These are phyloP conservation scores for Saccharata proteae DNA, from an alignment of 2,329 filamentous ascomycete genomes.

Conservation along the genomic window DNA sequence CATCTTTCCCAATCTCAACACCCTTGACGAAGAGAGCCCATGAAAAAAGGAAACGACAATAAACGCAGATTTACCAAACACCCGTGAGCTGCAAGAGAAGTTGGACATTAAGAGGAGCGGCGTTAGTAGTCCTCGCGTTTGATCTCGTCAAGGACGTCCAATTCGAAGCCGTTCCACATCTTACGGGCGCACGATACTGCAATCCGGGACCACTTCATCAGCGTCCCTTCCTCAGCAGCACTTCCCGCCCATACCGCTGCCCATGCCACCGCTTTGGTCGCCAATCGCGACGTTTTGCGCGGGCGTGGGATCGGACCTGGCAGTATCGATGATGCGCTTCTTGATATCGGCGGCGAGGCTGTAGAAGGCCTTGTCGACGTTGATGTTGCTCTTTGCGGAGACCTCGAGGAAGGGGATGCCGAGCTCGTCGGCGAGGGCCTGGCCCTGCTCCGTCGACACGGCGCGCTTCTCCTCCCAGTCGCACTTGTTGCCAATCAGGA, in stretches of 20 bases:
- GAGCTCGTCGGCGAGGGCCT: slow-evolving; percentile 86
- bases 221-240: too few relatives aligned
- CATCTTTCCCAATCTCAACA: too few relatives aligned
- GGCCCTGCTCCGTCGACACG: slow-evolving; percentile 83
- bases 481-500: slow-evolving; percentile 98
- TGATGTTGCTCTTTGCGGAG: slow-evolving; percentile 98
- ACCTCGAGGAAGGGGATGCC: slow-evolving; percentile 98
- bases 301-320: slow-evolving; percentile 59
- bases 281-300: slow-evolving; percentile 21
- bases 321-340: slow-evolving; percentile 90
- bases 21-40: too few relatives aligned
- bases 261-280: slow-evolving; percentile 16
- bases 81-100: too few relatives aligned
- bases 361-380: slow-evolving; percentile 98
- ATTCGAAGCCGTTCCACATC: too few relatives aligned
- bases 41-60: too few relatives aligned
- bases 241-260: slow-evolving; percentile 22
- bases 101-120: too few relatives aligned
- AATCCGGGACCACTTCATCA: too few relatives aligned
- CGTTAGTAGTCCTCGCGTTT: too few relatives aligned
- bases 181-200: too few relatives aligned
- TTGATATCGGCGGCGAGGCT: slow-evolving; percentile 93
- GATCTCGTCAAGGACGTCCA: too few relatives aligned
- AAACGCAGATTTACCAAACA: too few relatives aligned
- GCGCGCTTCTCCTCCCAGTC: slow-evolving; percentile 99